Evolutionary conservation across 371 early-diverging fungal genomes (phyloP).

Genomic region (Mucor piriformis): DNA sequence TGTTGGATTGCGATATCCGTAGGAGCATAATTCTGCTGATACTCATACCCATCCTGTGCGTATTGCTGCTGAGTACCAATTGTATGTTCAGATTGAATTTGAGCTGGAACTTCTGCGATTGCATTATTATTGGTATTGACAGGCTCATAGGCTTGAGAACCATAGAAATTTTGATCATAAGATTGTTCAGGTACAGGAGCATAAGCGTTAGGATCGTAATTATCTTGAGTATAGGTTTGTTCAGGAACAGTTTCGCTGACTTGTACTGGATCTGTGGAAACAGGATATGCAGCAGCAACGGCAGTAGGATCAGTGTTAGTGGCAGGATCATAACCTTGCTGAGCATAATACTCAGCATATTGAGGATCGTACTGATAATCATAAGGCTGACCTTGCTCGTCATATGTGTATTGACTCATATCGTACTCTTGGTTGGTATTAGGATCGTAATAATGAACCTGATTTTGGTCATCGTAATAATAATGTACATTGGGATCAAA

Average conservation of each 20-base stretch:
- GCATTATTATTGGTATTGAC: constrained; percentile 1
- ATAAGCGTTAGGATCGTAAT: background rate
- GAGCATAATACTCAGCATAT: constrained; percentile 33
- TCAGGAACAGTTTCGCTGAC: too few relatives aligned
- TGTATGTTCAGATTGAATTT: constrained; percentile 22
- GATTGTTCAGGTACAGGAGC: background rate
- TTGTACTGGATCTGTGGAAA: too few relatives aligned
- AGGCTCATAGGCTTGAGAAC: constrained; percentile 2
- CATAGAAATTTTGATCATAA: background rate
- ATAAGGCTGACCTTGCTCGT: constrained; percentile 9
- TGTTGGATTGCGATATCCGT: background rate
- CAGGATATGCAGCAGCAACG: background rate
- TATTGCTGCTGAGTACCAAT: constrained; percentile 17
- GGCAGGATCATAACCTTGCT: constrained; percentile 21
- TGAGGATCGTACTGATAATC: constrained; percentile 33
- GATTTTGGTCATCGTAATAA: constrained; percentile 43
- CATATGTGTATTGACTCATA: constrained; percentile 31
- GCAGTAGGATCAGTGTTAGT: background rate
- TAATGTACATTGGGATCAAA: constrained; percentile 44
- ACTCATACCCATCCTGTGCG: constrained; percentile 1
- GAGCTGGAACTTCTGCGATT: constrained; percentile 18
- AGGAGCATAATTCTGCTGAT: constrained; percentile 6
- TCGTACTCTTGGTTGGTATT: constrained; percentile 43
- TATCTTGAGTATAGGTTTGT: background rate
- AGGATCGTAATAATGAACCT: constrained; percentile 43